Base-by-base conservation (phyloP, 2,329 filamentous ascomycete genomes). In the Paracamarosporium sp. region DNA sequence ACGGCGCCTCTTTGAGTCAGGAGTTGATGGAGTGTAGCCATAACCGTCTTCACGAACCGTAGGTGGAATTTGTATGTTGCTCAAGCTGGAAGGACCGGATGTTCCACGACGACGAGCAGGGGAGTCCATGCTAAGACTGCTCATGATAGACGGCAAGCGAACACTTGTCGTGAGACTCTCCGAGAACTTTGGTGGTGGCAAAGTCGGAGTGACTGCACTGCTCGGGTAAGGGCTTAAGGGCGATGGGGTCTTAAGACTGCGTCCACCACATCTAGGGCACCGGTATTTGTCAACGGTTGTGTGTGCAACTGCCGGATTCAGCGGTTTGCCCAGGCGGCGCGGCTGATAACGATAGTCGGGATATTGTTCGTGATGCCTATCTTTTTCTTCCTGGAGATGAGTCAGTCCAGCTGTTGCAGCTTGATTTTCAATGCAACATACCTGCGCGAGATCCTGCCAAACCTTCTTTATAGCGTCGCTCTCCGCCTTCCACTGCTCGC, bases 291-390 rank as follows among this genome's bases (percentile, higher is more conserved):
- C 80, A 22, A 73, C 66, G 52, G 73, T 78, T 11, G 75, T 71
- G 47, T 75, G 72, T 36, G 74, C 69, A 30, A 66, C 67, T 12
- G 61, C 60, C 13, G 69, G 64, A 40, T 71, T 70, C 36, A 70
- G 69, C 22, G 56, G 76, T 56, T 71, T 77, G 20, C 73, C 78
- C 54, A 74, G 67, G 13, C 81, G 79, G 51, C 91, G 89, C 33
- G 95, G 95, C 74, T 97, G 92, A 74, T 98, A 99, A 62, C 93
- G 88, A 78, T 99, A 99, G 64, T 92, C 90, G 2, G 95, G 95
- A 75, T 97, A 97, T 78, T 93, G 91, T 62, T 89, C 88, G 70
- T 92, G 89, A 76, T 99, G 95, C 17, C 91, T 89, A 60, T 88
- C 82, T 81, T 98, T 98, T 76, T 98, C 95, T 79, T 97, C 86